These are phyloP conservation scores for Kwoniella dendrophila DNA, from an alignment of 768 basidiomycete species.

Conservation along the genomic window DNA sequence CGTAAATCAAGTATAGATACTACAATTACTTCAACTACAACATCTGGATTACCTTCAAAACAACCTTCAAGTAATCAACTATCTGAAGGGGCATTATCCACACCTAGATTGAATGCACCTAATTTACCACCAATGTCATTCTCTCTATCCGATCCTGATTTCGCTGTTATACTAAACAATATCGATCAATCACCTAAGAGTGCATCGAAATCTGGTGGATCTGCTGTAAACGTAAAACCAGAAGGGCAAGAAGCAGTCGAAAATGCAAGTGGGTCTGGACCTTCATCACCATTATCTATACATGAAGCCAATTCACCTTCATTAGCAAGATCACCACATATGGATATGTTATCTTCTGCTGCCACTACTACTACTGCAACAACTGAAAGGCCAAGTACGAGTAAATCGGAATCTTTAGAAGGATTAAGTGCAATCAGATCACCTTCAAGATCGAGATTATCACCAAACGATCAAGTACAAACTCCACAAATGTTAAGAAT, in stretches of 20 bases:
- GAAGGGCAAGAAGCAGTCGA: conserved; percentile 2
- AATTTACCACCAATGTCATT: conserved; percentile 89
- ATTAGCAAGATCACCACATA: conserved; percentile 25
- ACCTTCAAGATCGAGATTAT: conserved; percentile 34
- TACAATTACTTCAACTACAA: conserved; percentile 3
- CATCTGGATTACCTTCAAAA: conserved; percentile 15
- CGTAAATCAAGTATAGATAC: background rate
- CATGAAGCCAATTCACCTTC: conserved; percentile 22
- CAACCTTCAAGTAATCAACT: conserved; percentile 17
- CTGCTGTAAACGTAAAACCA: conserved; percentile 10
- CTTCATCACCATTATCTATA: conserved; percentile 15
- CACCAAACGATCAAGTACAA: conserved; percentile 23
- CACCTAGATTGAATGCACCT: conserved; percentile 69
- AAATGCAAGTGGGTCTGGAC: conserved; percentile 6
- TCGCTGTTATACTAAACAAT: conserved; percentile 58
- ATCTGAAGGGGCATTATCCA: conserved; percentile 18
- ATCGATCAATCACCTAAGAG: conserved; percentile 39
- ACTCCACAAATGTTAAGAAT: conserved; percentile 40
- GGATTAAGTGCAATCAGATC: conserved; percentile 19
- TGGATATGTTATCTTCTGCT: conserved; percentile 24
- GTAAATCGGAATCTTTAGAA: background rate
- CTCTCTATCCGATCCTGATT: conserved; percentile 79
- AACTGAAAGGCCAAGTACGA: background rate
- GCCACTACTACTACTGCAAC: conserved; percentile 3
- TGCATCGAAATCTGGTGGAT: conserved; percentile 5